Conservation (phyloP, 331 rosid genomes). For the Saraca asoca region DNA sequence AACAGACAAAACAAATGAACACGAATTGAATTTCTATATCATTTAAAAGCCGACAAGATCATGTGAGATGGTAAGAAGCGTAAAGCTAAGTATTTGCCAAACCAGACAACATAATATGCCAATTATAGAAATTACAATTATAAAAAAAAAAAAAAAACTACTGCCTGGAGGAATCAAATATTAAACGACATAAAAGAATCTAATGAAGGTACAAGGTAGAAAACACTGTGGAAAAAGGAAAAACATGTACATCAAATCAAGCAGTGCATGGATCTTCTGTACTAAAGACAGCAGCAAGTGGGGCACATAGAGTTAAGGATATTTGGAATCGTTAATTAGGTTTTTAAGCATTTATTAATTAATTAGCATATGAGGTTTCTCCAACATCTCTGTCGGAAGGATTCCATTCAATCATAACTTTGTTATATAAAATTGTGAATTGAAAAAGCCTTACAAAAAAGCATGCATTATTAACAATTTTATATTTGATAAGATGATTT, state of each 20-base stretch:
- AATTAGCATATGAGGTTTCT: slow-evolving; percentile 23
- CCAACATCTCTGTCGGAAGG: slow-evolving; percentile 39
- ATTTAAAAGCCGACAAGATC: slow-evolving; percentile 40
- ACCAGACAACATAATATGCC: slow-evolving; percentile 8
- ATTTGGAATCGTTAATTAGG: slow-evolving; percentile 33
- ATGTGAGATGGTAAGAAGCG: slow-evolving; percentile 38
- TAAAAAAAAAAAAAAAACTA: no score
- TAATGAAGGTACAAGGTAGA: slow-evolving; percentile 48
- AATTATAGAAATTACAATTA: no score
- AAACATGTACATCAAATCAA: slow-evolving; percentile 30
- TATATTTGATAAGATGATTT: slow-evolving; percentile 28
- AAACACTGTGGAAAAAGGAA: slow-evolving; percentile 29
- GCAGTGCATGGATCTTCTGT: slow-evolving; percentile 38
- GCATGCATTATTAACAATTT: slow-evolving; percentile 31
- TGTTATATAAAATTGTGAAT: slow-evolving; percentile 35
- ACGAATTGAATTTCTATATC: slow-evolving; percentile 30
- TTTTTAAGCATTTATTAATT: slow-evolving; percentile 19
- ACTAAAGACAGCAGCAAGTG: slow-evolving; percentile 32
- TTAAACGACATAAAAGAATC: slow-evolving; percentile 52
- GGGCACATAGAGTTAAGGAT: slow-evolving; percentile 27
- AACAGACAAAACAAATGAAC: not conserved
- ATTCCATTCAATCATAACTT: slow-evolving; percentile 48
- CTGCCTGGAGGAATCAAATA: no score
- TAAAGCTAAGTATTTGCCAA: slow-evolving; percentile 32
- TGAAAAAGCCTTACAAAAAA: slow-evolving; percentile 37